phyloP scores from a whole-genome alignment of 805 yeast species.

The Candida khao-thaluensis region DNA sequence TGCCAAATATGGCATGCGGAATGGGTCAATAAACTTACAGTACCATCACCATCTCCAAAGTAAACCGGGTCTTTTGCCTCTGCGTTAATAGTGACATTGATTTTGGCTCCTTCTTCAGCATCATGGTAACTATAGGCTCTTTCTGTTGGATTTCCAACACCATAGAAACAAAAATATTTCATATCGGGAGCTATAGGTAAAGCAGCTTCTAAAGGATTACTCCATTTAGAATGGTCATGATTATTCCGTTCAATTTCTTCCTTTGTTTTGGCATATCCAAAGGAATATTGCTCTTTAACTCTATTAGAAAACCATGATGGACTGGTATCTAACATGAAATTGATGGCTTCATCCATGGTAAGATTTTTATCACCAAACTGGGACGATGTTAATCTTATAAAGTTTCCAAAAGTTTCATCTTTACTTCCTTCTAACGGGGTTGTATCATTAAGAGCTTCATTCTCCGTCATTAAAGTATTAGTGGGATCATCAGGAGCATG shows the following conservation, averaged over 20 bases:
- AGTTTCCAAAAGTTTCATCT: slow-evolving; percentile 57
- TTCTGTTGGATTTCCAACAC: slow-evolving; percentile 96
- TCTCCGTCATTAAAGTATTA: slow-evolving; percentile 24
- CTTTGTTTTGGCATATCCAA: slow-evolving; percentile 64
- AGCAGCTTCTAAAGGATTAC: slow-evolving; percentile 90
- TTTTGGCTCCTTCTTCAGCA: slow-evolving; percentile 47
- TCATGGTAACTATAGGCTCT: slow-evolving; percentile 84
- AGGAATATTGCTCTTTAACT: slow-evolving; percentile 69
- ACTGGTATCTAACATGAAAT: slow-evolving; percentile 58
- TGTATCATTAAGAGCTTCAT: slow-evolving; percentile 16
- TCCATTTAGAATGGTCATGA: slow-evolving; percentile 77
- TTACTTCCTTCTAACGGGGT: slow-evolving; percentile 23
- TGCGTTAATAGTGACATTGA: slow-evolving; percentile 71
- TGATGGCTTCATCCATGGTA: slow-evolving; percentile 67
- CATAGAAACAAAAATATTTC: slow-evolving; percentile 87
- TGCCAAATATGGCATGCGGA: slow-evolving; percentile 92
- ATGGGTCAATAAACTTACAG: slow-evolving; percentile 84
- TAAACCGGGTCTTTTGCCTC: slow-evolving; percentile 64
- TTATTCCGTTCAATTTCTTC: slow-evolving; percentile 65
- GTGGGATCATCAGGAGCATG: slow-evolving; percentile 71
- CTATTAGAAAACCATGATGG: slow-evolving; percentile 77
- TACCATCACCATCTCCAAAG: slow-evolving; percentile 94
- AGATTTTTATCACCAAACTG: slow-evolving; percentile 43
- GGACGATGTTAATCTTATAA: slow-evolving; percentile 58
- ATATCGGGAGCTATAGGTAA: slow-evolving; percentile 92